Conservation (phyloP, 495 filamentous ascomycete species). For the Neurospora sp. region DNA sequence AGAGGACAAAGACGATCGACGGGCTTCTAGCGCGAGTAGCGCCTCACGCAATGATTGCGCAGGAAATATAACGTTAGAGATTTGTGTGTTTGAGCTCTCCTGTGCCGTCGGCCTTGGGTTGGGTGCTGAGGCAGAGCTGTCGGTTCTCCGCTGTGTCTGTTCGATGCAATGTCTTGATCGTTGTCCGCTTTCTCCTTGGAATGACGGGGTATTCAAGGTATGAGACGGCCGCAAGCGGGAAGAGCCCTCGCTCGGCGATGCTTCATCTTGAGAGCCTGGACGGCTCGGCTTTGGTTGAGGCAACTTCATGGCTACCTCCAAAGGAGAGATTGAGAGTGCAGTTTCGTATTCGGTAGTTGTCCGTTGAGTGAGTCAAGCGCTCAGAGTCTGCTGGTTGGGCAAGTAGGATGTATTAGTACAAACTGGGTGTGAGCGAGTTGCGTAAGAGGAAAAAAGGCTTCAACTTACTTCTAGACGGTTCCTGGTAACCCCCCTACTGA, state of each 20-base stretch:
- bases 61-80: not conserved
- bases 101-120: not conserved
- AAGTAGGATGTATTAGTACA: not conserved
- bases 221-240: not conserved
- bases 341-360: not conserved
- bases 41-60: too few relatives aligned
- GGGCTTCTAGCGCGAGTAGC: too few relatives aligned
- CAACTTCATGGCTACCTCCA: not conserved
- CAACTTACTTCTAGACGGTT: not conserved
- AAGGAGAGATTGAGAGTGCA: not conserved
- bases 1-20: not conserved
- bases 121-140: not conserved
- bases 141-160: not conserved
- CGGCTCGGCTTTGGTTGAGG: not conserved
- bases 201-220: not conserved
- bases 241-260: not conserved
- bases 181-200: not conserved
- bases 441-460: not conserved
- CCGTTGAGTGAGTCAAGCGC: not conserved
- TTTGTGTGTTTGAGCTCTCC: not conserved
- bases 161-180: not conserved
- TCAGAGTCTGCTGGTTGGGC: not conserved
- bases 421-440: not conserved
- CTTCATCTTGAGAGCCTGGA: not conserved
- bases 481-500: not conserved